Evolutionary conservation across 768 basidiomycete species (phyloP), one percentile per base, ranked within the genome.

Genomic region (Psilocybe cubensis): DNA sequence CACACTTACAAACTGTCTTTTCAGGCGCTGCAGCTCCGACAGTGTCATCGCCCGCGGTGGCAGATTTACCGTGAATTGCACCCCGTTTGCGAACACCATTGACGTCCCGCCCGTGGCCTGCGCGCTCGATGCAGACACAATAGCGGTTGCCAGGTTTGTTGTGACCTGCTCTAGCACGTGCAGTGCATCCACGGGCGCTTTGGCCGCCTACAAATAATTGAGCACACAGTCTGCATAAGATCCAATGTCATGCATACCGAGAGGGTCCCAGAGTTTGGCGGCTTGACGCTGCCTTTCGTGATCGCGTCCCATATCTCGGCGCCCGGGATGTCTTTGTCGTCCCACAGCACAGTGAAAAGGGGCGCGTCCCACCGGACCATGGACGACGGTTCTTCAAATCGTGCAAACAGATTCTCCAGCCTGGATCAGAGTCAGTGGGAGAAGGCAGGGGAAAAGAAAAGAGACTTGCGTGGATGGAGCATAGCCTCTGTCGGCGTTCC

Each of bases 281-380:
- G 89, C 70, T 92, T 96, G 60, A 96, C 79, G 55, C 77, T 78
- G 3, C 92, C 93, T 56, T 82, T 88, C 3, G 88, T 92, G 31
- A 96, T 74, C 0, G 92, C 88, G 14, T 85, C 79, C 88, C 91
- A 97, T 21, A 99, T 89, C 14, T 83, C 82, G 7, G 86, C 79
- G 12, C 78, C 79, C 3, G 91, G 88, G 8, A 89, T 70, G 25
- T 79, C 76, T 14, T 83, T 77, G 58, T 94, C 93, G 25, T 83
- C 80, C 83, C 88, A 93, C 3, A 87, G 74, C 1, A 97, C 75
- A 1, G 92, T 94, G 70, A 97, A 92, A 40, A 98, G 81, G 0
- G 97, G 96, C 0, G 96, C 92, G 71, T 99, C 96, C 96, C 96
- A 99, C 47, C 96, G 86, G n/a, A 92, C 96, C 90, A 96, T 96